phyloP scores from a whole-genome alignment of 2,329 filamentous ascomycete genomes.

The Fusarium praegraminearum region DNA sequence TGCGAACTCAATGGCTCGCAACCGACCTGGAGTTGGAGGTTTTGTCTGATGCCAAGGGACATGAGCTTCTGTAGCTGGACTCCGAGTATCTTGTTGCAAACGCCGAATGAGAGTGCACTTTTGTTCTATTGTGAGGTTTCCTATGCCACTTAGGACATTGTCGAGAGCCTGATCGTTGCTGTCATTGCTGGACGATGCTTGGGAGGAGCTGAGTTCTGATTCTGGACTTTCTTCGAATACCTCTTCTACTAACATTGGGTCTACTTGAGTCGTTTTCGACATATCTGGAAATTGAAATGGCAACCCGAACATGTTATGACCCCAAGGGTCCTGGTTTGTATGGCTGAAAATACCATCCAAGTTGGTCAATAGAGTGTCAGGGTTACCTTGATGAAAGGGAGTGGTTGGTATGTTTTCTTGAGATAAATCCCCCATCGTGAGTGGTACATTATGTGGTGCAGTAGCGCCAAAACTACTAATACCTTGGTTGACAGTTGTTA shows the following conservation, averaged over 20 bases:
- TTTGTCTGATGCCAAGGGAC: background rate
- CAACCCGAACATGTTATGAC: background rate
- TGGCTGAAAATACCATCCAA: background rate
- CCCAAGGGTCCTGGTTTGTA: constrained; percentile 7
- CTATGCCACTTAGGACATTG: constrained; percentile 30
- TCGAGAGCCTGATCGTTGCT: constrained; percentile 17
- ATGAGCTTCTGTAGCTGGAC: background rate
- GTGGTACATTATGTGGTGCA: background rate
- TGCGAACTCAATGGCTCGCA: constrained; percentile 41
- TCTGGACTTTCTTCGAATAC: constrained; percentile 12
- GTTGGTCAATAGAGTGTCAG: background rate
- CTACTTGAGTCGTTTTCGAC: background rate
- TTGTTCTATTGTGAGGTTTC: constrained; percentile 34
- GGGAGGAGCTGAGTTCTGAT: background rate
- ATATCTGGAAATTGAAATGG: background rate
- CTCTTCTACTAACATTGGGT: constrained; percentile 16
- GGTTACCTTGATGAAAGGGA: background rate
- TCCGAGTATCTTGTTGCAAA: constrained; percentile 36
- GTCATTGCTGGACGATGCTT: background rate
- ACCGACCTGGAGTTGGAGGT: constrained; percentile 32
- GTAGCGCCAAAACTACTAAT: background rate
- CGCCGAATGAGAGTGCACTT: constrained; percentile 41
- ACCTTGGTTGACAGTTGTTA: background rate
- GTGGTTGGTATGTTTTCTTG: background rate
- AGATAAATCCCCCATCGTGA: background rate